Evolutionary conservation across 2,329 filamentous ascomycete genomes (phyloP).

Genomic region (Pseudogymnoascus sp.): DNA sequence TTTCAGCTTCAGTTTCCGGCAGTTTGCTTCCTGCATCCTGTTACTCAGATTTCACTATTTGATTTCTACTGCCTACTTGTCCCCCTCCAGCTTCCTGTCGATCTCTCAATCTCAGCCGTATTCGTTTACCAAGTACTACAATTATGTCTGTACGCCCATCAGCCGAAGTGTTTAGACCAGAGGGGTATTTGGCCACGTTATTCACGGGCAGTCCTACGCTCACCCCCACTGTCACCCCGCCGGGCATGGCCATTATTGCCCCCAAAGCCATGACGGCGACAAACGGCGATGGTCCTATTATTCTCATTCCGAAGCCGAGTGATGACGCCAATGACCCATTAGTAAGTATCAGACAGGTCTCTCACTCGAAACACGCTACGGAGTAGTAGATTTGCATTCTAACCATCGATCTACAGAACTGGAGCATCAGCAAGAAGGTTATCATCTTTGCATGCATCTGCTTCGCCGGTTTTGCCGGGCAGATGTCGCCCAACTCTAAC

Average conservation of each 20-base stretch:
- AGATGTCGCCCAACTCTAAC: constrained; percentile 29
- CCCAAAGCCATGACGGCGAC: not conserved
- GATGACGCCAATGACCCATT: constrained; percentile 30
- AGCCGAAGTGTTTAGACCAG: not conserved
- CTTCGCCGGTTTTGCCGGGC: constrained; percentile 32
- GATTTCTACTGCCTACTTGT: not conserved
- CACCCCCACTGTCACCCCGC: not conserved
- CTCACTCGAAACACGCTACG: not conserved
- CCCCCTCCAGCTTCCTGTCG: not conserved
- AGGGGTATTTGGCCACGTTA: not conserved
- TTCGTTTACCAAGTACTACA: constrained; percentile 13
- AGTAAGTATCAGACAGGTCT: constrained; percentile 21
- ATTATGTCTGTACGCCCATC: constrained; percentile 11
- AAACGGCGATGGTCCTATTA: constrained; percentile 19
- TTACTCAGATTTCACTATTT: not conserved
- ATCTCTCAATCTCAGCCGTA: not conserved
- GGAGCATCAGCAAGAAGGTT: constrained; percentile 28
- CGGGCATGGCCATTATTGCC: constrained; percentile 1
- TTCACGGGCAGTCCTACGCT: not conserved
- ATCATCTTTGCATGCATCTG: constrained; percentile 29
- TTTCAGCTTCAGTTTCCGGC: not conserved
- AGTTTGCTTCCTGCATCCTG: not conserved
- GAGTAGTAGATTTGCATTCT: constrained; percentile 2
- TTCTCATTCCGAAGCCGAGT: constrained; percentile 33
- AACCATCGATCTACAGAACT: constrained; percentile 27